phyloP scores from a whole-genome alignment of 1,284 basidiomycete genomes.

The Cryptococcus sp. region DNA sequence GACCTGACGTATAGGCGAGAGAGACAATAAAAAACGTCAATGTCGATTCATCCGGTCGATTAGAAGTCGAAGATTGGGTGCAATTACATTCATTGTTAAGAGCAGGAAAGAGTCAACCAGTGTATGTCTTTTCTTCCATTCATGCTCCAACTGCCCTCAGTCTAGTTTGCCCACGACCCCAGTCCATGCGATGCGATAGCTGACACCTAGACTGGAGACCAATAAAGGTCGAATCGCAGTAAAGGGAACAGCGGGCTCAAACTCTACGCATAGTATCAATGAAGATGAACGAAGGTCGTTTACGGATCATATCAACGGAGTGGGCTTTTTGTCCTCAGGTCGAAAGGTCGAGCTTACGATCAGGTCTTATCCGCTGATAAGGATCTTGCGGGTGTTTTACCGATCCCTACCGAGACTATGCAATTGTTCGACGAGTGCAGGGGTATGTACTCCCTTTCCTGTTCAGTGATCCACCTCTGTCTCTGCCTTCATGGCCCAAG shows the following conservation, averaged over 20 bases:
- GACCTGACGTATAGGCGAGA: conserved; percentile 43
- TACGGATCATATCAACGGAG: conserved; percentile 94
- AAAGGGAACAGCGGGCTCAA: conserved; percentile 83
- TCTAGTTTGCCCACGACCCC: too few relatives aligned
- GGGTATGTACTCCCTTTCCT: conserved; percentile 39
- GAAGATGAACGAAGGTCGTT: conserved; percentile 95
- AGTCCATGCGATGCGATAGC: too few relatives aligned
- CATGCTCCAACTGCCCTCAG: too few relatives aligned
- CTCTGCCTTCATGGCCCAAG: not conserved
- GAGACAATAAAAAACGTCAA: conserved; percentile 90
- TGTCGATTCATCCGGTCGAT: conserved; percentile 89
- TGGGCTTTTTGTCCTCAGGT: conserved; percentile 43
- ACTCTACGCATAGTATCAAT: conserved; percentile 96
- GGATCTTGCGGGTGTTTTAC: conserved; percentile 76
- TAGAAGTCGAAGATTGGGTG: conserved; percentile 98
- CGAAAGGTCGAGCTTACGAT: not conserved
- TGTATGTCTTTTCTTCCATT: conserved; percentile 22
- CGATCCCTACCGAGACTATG: conserved; percentile 97
- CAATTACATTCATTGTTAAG: conserved; percentile 50
- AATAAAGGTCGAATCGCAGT: conserved; percentile 88
- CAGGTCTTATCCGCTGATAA: conserved; percentile 86
- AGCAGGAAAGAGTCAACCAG: conserved; percentile 33
- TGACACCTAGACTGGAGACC: conserved; percentile 59
- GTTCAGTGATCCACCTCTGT: not conserved
- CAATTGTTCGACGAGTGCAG: conserved; percentile 96